Evolutionary conservation across 2,329 filamentous ascomycete genomes (phyloP).

Genomic region (Botrytis tulipae): DNA sequence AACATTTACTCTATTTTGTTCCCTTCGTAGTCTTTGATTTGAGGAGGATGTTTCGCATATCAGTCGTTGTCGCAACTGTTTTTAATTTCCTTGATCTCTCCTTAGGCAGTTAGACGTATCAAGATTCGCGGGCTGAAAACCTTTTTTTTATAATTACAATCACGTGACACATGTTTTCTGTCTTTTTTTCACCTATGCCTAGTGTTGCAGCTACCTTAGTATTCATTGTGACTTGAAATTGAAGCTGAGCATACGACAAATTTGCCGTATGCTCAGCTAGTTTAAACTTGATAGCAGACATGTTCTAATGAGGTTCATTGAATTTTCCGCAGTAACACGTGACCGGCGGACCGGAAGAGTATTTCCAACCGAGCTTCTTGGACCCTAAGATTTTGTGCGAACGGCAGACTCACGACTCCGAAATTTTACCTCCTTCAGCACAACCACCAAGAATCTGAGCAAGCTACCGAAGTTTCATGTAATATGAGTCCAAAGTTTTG

Average conservation of each 20-base stretch:
- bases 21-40: neutral
- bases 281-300: neutral
- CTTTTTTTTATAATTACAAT: too few species aligned
- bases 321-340: neutral
- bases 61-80: neutral
- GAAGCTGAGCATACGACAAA: neutral
- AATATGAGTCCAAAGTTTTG: neutral
- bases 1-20: neutral
- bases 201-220: too few species aligned
- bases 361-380: neutral
- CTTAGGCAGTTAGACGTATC: neutral
- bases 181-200: too few species aligned
- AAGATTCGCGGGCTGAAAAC: too few species aligned
- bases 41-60: neutral
- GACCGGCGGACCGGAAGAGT: neutral
- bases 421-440: neutral
- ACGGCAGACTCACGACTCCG: too few species aligned
- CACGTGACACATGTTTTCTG: too few species aligned
- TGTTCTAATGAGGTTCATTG: neutral
- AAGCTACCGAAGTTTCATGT: neutral
- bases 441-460: neutral
- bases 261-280: too few species aligned
- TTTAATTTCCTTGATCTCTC: too few species aligned
- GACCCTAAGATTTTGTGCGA: neutral
- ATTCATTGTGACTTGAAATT: neutral